Base-by-base conservation (phyloP, 1,139 yeast species). In the Kazachstania sp. region DNA sequence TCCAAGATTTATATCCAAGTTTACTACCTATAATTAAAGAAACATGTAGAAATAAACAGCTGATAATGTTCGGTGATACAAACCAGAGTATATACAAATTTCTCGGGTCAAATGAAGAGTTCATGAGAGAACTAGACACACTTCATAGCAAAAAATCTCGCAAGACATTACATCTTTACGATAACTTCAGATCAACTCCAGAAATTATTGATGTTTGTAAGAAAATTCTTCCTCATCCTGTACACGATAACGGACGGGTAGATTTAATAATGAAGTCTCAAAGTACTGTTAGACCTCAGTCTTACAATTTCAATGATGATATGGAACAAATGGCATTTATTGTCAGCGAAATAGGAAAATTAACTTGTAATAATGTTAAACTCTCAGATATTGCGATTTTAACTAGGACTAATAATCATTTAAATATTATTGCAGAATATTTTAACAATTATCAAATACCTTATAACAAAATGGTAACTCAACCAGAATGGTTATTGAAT, bases 11-110 rank as follows among this genome's bases (percentile, higher is more conserved):
- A 64, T 75, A 79, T 52, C 72, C 73, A 0, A 70, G 69, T n/a
- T 67, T 83, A 26, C 59, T 77, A 41, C 67, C 70, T 12, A 61
- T 84, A 5, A 63, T 83, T 3, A 60, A 66, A 41, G 57, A 62
- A 1, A 60, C 82, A 1, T 52, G 70, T 0, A 51, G 51, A 5
- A 54, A 57, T 1, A 73, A 75, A 45, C 87, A 81, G 59, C 56
- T 85, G 15, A 75, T 83, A 0, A 66, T 83, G 20, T 84, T 87
- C 2, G 94, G 94, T 1, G 95, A 85, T 61, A 78, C 80, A 1
- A 73, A 81, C 59, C 95, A 85, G 61, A 75, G 84, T 46, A 81
- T 85, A 20, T 85, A 81, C 60, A 79, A 72, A 29, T 84, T 83
- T 59, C 58, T 81, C 36, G 86, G 87, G 0, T 71, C 81, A 1